phyloP scores from a whole-genome alignment of 2,329 filamentous ascomycete genomes.

The Xylaria hypoxylon region DNA sequence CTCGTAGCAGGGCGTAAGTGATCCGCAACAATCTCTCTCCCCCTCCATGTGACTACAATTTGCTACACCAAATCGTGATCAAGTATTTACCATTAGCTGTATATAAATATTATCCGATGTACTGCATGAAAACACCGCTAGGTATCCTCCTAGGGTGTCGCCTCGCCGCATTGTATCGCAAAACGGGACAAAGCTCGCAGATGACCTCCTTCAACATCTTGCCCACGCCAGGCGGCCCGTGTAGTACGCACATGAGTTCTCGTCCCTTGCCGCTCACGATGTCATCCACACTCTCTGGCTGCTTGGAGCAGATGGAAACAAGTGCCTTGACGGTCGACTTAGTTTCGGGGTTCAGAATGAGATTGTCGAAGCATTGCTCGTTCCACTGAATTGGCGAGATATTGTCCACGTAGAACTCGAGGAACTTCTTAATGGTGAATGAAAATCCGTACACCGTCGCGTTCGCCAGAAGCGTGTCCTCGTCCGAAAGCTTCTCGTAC shows the following conservation, averaged over 20 bases:
- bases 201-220: conserved; percentile 56
- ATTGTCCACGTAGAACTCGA: conserved; percentile 48
- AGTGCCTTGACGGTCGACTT: conserved; percentile 43
- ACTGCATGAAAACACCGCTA: no score
- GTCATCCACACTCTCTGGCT: conserved; percentile 36
- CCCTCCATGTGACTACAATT: background rate
- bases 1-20: background rate
- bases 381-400: conserved; percentile 41
- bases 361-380: conserved; percentile 40
- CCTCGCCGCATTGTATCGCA: no score
- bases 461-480: conserved; percentile 45
- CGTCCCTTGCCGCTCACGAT: conserved; percentile 46
- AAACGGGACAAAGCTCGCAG: no score
- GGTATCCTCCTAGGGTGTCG: no score
- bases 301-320: conserved; percentile 37
- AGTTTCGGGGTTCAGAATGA: conserved; percentile 38
- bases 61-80: background rate
- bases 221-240: conserved; percentile 60
- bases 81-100: background rate
- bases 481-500: conserved; percentile 45
- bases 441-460: conserved; percentile 50
- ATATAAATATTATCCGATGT: conserved; percentile 47
- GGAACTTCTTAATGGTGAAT: conserved; percentile 49
- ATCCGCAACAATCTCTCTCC: background rate
- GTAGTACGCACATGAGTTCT: conserved; percentile 60